phyloP scores from a whole-genome alignment of 2,329 filamentous ascomycete species.

The Diaporthe vexans region DNA sequence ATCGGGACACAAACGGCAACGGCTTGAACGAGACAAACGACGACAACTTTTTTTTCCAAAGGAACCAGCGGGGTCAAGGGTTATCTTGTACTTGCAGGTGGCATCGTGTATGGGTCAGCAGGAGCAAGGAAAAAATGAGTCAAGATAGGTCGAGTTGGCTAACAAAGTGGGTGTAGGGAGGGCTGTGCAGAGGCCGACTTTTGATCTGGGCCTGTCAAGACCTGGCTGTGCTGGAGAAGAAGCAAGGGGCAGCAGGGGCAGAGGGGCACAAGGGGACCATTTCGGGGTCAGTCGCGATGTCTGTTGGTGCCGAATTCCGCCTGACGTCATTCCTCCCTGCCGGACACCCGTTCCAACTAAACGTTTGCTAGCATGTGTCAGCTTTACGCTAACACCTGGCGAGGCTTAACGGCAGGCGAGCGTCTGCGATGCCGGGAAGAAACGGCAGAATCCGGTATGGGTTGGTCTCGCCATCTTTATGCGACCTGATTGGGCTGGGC shows the following conservation, averaged over 20 bases:
- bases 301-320: constrained; percentile 10
- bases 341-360: constrained; percentile 21
- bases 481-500: background rate
- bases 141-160: constrained; percentile 14
- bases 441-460: background rate
- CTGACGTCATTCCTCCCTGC: constrained; percentile 25
- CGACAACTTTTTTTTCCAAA: background rate
- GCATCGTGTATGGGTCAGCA: constrained; percentile 4
- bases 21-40: background rate
- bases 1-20: background rate
- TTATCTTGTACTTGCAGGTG: constrained; percentile 24
- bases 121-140: constrained; percentile 9
- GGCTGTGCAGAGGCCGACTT: constrained; percentile 29
- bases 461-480: background rate
- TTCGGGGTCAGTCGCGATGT: constrained; percentile 5
- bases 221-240: background rate
- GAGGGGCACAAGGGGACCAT: constrained; percentile 10
- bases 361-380: constrained; percentile 23
- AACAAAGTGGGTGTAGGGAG: constrained; percentile 1
- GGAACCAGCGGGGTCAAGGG: background rate
- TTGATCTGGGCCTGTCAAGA: constrained; percentile 24
- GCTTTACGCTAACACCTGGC: background rate
- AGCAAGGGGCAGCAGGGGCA: background rate
- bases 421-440: background rate
- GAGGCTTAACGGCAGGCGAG: background rate